Base-by-base conservation (phyloP, 495 filamentous ascomycete genomes). In the Lindgomyces ingoldianus region DNA sequence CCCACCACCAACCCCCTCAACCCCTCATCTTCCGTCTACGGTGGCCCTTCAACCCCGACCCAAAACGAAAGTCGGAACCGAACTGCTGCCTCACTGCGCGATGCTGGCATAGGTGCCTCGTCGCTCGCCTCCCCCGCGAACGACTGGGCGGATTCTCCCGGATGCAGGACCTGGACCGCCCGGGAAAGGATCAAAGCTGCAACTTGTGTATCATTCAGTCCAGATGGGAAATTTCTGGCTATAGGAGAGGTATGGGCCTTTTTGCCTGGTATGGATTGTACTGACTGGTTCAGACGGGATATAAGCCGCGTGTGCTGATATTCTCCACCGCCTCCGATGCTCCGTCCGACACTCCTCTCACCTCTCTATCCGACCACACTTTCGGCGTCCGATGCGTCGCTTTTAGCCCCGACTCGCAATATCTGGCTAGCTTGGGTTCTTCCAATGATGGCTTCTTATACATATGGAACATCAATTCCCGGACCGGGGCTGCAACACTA, bases 401-500 rank as follows among this genome's bases (percentile, higher is more conserved):
- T 3, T 98, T 96, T 81, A 96, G 91, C 60, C 83, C 87, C 11
- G 89, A 96, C 71, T 91, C 90, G 4, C 87, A 85, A 68, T 96
- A 90, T 75, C 80, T 98, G 18, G 93, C 95, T 3, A 93, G 90
- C 6, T 81, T 98, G 26, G 94, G 94, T 25, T 85, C 88, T 19
- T 81, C 87, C 33, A 94, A 96, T 75, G 94, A 98, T 74, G 94
- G 94, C 9, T 98, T 96, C 72, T 81, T 98, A 25, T 93, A 94
- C 66, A 81, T 98, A 44, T 98, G 94, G 91, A 82, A 83, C 42
- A 84, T 98, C 63, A 91, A 93, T 64, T 73, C 87, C 24, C 87
- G 87, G 48, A 94, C 84, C n/a, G 94, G 93, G 8, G 81, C 86
- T n/a, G 89, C 91, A 21, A 91, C 81, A 70, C 78, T 98, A 42